These are phyloP conservation scores for Linum lewisii DNA, from an alignment of 345 rosid species.

Conservation along the genomic window DNA sequence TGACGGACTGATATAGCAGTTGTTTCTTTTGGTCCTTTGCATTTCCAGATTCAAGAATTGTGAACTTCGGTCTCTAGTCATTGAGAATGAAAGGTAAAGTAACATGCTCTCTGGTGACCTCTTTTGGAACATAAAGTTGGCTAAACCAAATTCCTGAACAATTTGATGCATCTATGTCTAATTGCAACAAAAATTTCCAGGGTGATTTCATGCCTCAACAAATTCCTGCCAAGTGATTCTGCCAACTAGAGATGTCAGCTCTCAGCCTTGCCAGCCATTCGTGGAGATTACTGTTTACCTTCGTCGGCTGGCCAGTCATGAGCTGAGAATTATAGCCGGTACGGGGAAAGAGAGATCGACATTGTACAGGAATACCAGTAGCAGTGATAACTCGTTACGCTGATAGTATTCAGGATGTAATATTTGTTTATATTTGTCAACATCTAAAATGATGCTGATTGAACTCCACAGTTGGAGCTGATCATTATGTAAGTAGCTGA, in stretches of 20 bases:
- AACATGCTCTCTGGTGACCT: neutral
- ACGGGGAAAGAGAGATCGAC: neutral
- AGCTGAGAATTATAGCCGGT: too few species aligned
- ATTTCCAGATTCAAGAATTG: slow-evolving; percentile 3
- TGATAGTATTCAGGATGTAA: neutral
- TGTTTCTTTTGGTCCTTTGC: neutral
- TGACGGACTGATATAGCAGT: neutral
- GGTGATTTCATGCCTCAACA: neutral
- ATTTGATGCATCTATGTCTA: neutral
- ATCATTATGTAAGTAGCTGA: neutral
- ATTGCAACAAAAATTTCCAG: neutral
- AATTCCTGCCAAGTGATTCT: neutral
- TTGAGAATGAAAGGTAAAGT: neutral
- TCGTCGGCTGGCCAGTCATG: neutral
- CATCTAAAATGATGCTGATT: neutral
- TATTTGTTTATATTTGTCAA: neutral
- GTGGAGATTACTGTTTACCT: neutral
- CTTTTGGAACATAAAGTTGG: neutral
- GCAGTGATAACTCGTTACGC: neutral
- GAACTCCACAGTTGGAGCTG: neutral
- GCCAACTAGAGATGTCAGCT: neutral
- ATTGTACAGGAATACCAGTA: neutral
- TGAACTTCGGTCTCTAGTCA: neutral
- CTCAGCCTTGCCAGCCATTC: neutral
- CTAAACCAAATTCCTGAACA: neutral